Base-by-base conservation (phyloP, 2,329 filamentous ascomycete species). In the Talaromyces verruculosus region DNA sequence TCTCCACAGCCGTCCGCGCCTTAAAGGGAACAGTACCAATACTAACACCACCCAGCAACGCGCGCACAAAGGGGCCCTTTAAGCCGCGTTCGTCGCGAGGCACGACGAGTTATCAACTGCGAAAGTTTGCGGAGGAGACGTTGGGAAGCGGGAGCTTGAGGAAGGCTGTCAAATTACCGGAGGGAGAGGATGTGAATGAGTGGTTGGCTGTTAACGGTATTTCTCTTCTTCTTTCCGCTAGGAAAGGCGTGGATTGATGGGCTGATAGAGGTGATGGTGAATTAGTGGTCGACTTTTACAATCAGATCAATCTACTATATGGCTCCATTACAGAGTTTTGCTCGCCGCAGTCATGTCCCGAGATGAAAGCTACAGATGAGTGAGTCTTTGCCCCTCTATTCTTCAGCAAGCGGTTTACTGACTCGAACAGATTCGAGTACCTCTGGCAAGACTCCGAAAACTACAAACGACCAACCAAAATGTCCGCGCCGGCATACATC, bases 311-410 rank as follows among this genome's bases (percentile, higher is more conserved):
- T 81, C 87, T 99, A 41, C 89, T 99, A 67, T 99, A 99, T 78
- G 96, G 96, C 67, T 95, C 95, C 71, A 99, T 99, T 77, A 99
- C 95, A 67, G 95, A 99, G 77, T 99, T 99, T 81, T 99, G 95
- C 84, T 98, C 95, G 30, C 94, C 95, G 37, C 91, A 95, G 77
- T 93, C 93, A 70, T 99, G 95, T 78, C 95, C 95, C 0, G 95
- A 98, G 82, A 99, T 99, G 95, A 99, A 99, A 81, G 95, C 95
- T n/a, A 99, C 95, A 10, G 96, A 99, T 81, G 95, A 99, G 90
- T 95, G 85, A 70, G 87, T 66, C 17, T 30, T 30, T 57, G 1
- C 17, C 17, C 10, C 35, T 11, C 7, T 41, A 41, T 3, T 67
- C 19, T 7, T 28, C 3, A n/a, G 6, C 2, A 2, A 25, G n/a